Evolutionary conservation across 2,329 filamentous ascomycete genomes (phyloP).

Genomic region (Aaosphaeria pasadenensis): DNA sequence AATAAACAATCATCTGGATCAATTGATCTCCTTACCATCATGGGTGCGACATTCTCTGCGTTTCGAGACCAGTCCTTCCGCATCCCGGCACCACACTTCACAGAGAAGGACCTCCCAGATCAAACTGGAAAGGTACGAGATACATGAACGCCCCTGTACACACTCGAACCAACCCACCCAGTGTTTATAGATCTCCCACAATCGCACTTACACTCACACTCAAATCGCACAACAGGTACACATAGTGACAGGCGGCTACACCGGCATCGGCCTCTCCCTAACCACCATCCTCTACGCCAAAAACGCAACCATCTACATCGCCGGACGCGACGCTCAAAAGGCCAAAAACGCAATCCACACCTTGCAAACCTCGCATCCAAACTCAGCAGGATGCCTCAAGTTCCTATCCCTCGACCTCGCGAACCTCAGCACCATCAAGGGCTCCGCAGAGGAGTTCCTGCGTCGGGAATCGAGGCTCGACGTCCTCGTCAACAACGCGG

Average conservation of each 20-base stretch:
- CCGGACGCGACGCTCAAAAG: slow-evolving; percentile 46
- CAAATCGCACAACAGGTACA: slow-evolving; percentile 2
- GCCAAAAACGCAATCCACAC: slow-evolving; percentile 43
- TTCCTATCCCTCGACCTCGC: slow-evolving; percentile 19
- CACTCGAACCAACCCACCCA: neutral
- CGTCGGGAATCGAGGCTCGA: slow-evolving; percentile 38
- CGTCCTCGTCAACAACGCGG: slow-evolving; percentile 34
- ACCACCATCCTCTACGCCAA: slow-evolving; percentile 50
- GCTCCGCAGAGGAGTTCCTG: slow-evolving; percentile 34
- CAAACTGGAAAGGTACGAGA: slow-evolving; percentile 35
- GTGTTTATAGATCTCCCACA: neutral
- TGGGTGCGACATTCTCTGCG: neutral
- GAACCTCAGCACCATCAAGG: slow-evolving; percentile 40
- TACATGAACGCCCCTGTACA: neutral
- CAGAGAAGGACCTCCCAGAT: slow-evolving; percentile 41
- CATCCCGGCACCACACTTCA: slow-evolving; percentile 39
- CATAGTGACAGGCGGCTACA: slow-evolving; percentile 48
- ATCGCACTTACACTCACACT: neutral
- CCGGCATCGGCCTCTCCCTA: slow-evolving; percentile 50
- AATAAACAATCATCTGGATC: no score
- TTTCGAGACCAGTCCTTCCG: slow-evolving; percentile 18
- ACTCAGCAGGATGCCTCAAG: slow-evolving; percentile 18
- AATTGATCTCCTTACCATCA: neutral
- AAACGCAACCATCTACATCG: slow-evolving; percentile 54
- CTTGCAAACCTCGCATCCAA: slow-evolving; percentile 36